Conservation (phyloP, 495 filamentous ascomycete genomes). For the Hypomontagnella submonticulosa region DNA sequence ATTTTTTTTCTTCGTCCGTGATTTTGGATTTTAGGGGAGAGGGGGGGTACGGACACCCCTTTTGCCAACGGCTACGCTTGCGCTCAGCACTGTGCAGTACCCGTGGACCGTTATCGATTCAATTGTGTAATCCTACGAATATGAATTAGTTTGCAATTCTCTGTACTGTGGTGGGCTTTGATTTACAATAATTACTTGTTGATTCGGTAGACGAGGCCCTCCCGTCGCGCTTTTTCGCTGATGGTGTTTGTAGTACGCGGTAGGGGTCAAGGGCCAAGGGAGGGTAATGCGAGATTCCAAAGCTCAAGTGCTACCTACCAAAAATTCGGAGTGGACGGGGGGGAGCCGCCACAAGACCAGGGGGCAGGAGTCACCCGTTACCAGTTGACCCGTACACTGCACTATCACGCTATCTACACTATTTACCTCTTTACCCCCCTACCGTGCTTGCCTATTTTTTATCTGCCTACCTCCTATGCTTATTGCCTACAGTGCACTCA, state of each 20-base stretch:
- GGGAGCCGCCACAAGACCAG: slow-evolving; percentile 22
- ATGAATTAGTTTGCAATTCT: slow-evolving; percentile 25
- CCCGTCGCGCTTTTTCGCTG: slow-evolving; percentile 40
- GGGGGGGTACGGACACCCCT: slow-evolving; percentile 37
- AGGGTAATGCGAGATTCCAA: slow-evolving; percentile 40
- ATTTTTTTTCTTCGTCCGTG: slow-evolving; percentile 13
- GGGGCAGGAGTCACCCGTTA: slow-evolving; percentile 7
- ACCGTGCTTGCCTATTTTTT: no score
- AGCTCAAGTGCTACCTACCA: slow-evolving; percentile 25
- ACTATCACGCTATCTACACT: no score
- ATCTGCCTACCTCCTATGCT: no score
- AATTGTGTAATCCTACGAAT: slow-evolving; percentile 25
- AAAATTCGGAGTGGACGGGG: slow-evolving; percentile 38
- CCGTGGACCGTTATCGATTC: slow-evolving; percentile 31
- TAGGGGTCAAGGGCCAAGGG: slow-evolving; percentile 32
- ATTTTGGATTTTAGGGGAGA: slow-evolving; percentile 17
- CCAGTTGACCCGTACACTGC: no score
- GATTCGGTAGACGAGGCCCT: slow-evolving; percentile 1
- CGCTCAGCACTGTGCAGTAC: slow-evolving; percentile 32
- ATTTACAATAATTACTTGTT: slow-evolving; percentile 10
- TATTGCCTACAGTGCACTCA: neutral
- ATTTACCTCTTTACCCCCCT: no score
- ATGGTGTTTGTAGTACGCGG: slow-evolving; percentile 45
- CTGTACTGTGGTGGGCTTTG: neutral
- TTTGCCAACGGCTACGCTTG: slow-evolving; percentile 24